A percentile compares a stretch with the other conserved stretches of the same genome.
phyloP scores from a whole-genome alignment of 2,329 filamentous ascomycete species.

The Cercospora sojina region DNA sequence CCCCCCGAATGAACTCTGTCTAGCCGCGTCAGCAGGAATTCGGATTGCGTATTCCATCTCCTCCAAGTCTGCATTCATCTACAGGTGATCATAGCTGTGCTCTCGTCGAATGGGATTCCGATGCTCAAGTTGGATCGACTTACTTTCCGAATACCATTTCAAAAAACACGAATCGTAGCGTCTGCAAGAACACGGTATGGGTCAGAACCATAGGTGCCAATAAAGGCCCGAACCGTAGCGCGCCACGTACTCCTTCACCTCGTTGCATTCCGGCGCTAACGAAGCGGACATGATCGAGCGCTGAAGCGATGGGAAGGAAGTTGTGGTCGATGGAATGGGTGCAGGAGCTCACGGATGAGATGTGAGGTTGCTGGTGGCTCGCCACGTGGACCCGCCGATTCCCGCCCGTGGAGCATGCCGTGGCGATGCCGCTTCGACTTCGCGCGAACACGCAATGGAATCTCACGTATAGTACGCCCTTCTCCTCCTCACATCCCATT shows the following conservation, averaged over 20 bases:
- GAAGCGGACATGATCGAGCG: slow-evolving; percentile 78
- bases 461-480: not conserved
- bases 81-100: not conserved
- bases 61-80: not conserved
- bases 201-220: not conserved
- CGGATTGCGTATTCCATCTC: no score
- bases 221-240: not conserved
- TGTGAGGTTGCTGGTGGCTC: not conserved
- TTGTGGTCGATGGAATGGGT: not conserved
- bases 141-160: slow-evolving; percentile 99
- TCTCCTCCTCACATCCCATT: not conserved
- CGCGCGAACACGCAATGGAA: not conserved
- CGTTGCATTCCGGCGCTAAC: slow-evolving; percentile 89
- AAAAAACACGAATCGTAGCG: slow-evolving; percentile 96
- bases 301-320: not conserved
- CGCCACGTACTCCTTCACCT: slow-evolving; percentile 78
- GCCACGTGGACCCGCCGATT: not conserved
- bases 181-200: slow-evolving; percentile 50
- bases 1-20: slow-evolving; percentile 80
- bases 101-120: not conserved
- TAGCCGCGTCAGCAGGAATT: not conserved
- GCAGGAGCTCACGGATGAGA: not conserved
- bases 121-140: slow-evolving; percentile 36
- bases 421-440: not conserved
- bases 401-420: not conserved